A percentile compares a stretch with the other conserved stretches of the same genome.
These are phyloP conservation scores for Nephelium lappaceum DNA, from an alignment of 345 rosid genomes.

Conservation along the genomic window DNA sequence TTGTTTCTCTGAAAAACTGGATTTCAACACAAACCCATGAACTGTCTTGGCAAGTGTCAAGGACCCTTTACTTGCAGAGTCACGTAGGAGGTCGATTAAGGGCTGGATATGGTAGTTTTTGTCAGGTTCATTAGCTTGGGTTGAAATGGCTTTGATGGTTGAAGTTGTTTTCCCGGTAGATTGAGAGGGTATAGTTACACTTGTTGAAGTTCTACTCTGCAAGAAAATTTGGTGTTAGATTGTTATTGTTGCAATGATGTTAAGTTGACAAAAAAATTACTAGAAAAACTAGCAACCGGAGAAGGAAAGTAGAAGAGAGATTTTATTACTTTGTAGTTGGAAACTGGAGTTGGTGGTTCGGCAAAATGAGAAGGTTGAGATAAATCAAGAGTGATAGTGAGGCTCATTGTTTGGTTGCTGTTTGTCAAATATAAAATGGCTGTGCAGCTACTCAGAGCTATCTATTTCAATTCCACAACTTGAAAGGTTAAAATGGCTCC, in stretches of 20 bases:
- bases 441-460: not conserved
- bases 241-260: not conserved
- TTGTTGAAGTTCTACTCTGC: conserved; percentile 21
- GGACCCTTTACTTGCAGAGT: conserved; percentile 27
- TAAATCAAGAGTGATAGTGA: not conserved
- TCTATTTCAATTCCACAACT: not conserved
- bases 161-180: conserved; percentile 4
- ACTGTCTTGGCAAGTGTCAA: conserved; percentile 30
- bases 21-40: conserved; percentile 37
- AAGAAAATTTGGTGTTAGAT: conserved; percentile 5
- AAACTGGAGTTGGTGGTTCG: not conserved
- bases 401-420: conserved; percentile 16
- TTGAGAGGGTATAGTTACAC: conserved; percentile 8
- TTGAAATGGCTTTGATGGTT: not conserved
- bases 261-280: not conserved
- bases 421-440: not conserved
- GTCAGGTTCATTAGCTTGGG: not conserved
- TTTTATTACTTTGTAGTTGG: conserved; percentile 3
- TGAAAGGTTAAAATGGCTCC: too few relatives aligned
- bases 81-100: conserved; percentile 34
- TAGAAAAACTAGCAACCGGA: not conserved
- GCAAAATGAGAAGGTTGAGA: not conserved
- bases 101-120: conserved; percentile 27
- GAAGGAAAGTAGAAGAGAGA: not conserved
- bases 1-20: conserved; percentile 11